phyloP scores from a whole-genome alignment of 192 early-diverging fungal species.

The Coemansia biformis region DNA sequence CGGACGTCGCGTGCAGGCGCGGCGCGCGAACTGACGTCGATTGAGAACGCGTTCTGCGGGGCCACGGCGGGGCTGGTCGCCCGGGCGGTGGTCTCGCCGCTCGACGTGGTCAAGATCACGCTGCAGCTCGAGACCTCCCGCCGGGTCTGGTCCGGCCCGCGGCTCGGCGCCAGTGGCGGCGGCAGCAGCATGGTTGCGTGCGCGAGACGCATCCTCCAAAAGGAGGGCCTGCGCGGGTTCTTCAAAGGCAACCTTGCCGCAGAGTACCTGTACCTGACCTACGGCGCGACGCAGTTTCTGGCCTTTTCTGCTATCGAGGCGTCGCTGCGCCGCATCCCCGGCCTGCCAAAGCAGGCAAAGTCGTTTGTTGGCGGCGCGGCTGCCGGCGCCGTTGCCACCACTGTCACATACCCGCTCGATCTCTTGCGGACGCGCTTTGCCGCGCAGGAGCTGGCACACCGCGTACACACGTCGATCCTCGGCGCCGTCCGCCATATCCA shows the following conservation, averaged over 20 bases:
- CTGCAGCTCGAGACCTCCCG: conserved; percentile 50
- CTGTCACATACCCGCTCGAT: conserved; percentile 91
- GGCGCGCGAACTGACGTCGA: conserved; percentile 20
- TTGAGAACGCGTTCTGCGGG: conserved; percentile 39
- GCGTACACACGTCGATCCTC: conserved; percentile 62
- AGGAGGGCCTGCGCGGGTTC: conserved; percentile 79
- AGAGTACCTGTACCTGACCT: conserved; percentile 86
- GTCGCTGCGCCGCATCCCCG: conserved; percentile 3
- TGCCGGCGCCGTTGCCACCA: conserved; percentile 76
- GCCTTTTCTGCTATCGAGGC: conserved; percentile 59
- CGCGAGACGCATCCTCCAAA: conserved; percentile 61
- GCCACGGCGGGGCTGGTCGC: conserved; percentile 45
- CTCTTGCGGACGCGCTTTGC: conserved; percentile 92
- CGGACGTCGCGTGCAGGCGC: conserved; percentile 20
- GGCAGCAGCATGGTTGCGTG: conserved; percentile 64
- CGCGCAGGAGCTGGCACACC: conserved; percentile 61
- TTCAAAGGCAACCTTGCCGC: conserved; percentile 95
- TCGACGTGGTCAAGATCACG: conserved; percentile 93
- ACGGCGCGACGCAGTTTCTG: conserved; percentile 84
- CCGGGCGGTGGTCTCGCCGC: conserved; percentile 79
- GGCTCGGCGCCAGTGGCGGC: too few relatives aligned
- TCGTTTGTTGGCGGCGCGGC: conserved; percentile 72
- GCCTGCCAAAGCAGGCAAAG: conserved; percentile 34
- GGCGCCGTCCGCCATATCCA: conserved; percentile 64
- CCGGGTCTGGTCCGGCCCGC: too few relatives aligned